These are phyloP conservation scores for Pleurotus ostreatus DNA, from an alignment of 768 basidiomycete genomes.

Conservation along the genomic window DNA sequence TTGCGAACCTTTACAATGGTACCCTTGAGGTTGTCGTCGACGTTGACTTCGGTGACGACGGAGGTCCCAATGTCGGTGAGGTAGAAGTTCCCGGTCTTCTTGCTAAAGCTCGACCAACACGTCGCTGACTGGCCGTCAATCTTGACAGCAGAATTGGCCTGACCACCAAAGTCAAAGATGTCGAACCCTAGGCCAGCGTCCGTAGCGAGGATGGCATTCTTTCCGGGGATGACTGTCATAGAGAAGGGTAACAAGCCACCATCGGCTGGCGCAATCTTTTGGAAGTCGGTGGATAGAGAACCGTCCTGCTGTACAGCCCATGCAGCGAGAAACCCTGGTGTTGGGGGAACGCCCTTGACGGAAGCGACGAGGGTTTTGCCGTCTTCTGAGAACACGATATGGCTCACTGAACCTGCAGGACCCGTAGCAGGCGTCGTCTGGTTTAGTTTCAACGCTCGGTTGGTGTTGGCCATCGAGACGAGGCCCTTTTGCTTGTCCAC, in stretches of 20 bases:
- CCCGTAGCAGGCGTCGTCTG: conserved; percentile 50
- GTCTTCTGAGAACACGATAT: conserved; percentile 45
- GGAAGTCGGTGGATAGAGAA: conserved; percentile 39
- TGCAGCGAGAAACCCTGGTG: conserved; percentile 45
- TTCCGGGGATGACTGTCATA: conserved; percentile 37
- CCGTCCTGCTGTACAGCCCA: conserved; percentile 43
- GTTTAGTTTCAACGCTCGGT: conserved; percentile 39
- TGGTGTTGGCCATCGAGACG: conserved; percentile 32
- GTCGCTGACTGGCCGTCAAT: conserved; percentile 37
- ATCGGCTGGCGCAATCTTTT: conserved; percentile 26
- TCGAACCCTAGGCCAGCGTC: conserved; percentile 37
- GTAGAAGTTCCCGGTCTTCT: conserved; percentile 40
- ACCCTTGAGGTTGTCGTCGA: conserved; percentile 40
- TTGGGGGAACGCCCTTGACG: conserved; percentile 44
- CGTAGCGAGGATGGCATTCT: conserved; percentile 35
- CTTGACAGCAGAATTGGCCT: conserved; percentile 23
- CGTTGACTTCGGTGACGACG: conserved; percentile 39
- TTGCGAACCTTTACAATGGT: conserved; percentile 37
- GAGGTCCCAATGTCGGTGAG: conserved; percentile 38
- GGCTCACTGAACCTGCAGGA: conserved; percentile 39
- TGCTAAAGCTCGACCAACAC: conserved; percentile 40
- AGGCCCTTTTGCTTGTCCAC: conserved; percentile 39
- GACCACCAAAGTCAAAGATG: conserved; percentile 29
- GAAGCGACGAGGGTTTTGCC: conserved; percentile 39
- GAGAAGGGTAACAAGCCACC: conserved; percentile 48